Base-by-base conservation (phyloP, 805 yeast genomes). In the Ogataea ganodermae region DNA sequence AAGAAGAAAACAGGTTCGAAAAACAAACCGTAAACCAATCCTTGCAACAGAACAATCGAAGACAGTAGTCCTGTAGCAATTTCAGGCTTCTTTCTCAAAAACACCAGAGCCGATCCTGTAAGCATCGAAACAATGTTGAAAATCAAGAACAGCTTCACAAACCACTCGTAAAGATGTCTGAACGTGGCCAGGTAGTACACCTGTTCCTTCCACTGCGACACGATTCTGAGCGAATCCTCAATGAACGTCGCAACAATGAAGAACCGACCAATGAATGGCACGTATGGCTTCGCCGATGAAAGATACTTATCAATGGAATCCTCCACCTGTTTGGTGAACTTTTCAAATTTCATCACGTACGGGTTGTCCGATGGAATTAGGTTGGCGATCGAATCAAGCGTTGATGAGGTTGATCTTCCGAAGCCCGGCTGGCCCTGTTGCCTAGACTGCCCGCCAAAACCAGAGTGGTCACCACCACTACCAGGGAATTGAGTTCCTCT, bases 181-280 rank as follows among this genome's bases (percentile, higher is more conserved):
- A 82, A 86, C 57, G 81, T 81, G 72, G 87, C 78, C 57, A 94
- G 74, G 67, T 86, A 92, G 66, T 81, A 86, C 20, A 89, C 88
- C 69, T 92, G 99, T 60, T 89, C 96, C 28, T 77, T 68, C 97
- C 97, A 92, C 71, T 91, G 97, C 5, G 89, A 71, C 44, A 83
- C 58, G 60, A 92, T 88, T 67, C 99, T 79, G 44, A 84, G 65
- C 3, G 96, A 79, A 63, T 94, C 98, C 69, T 92, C 98, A 56
- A 82, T 80, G 65, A 91, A 92, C 0, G 98, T 94, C 41, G 96
- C 96, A 46, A 92, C 96, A 52, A 92, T 91, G 55, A 91, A 79
- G 51, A 88, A 81, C 49, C 98, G 78, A 31, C 97, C 98, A 59
- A 92, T 80, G 18, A 83, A 82, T 7, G 98, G 97, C 41, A 91